These are phyloP conservation scores for Fusarium sp. DNA, from an alignment of 2,329 filamentous ascomycete species.

Conservation along the genomic window DNA sequence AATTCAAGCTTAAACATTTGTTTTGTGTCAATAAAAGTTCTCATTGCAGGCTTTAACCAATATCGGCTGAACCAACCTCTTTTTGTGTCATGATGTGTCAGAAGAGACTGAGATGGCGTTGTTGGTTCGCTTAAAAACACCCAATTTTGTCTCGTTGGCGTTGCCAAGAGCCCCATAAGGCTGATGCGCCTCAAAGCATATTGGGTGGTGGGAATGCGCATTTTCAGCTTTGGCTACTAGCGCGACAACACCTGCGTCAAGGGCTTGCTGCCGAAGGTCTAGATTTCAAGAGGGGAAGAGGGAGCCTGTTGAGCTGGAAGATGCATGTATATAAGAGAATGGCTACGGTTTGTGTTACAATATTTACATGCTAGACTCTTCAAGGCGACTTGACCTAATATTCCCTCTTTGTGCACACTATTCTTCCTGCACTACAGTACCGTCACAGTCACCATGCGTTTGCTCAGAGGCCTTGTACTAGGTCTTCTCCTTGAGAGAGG, in stretches of 20 bases:
- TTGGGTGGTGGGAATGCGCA: background rate
- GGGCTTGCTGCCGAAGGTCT: background rate
- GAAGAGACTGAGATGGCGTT: background rate
- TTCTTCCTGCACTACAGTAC: background rate
- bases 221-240: constrained; percentile 20
- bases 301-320: background rate
- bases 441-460: background rate
- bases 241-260: background rate
- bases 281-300: background rate
- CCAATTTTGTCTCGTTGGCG: background rate
- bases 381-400: background rate
- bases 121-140: background rate
- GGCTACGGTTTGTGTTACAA: background rate
- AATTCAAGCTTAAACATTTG: background rate
- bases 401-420: too few relatives aligned
- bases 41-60: background rate
- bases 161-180: constrained; percentile 7
- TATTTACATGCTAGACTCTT: background rate
- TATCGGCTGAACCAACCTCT: background rate
- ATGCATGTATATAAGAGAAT: background rate
- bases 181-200: constrained; percentile 2
- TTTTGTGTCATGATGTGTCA: background rate
- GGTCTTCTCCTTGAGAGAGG: constrained; percentile 3
- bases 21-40: background rate
- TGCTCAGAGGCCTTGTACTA: constrained; percentile 7